A percentile compares a stretch with the other conserved stretches of the same genome.
phyloP scores from a whole-genome alignment of 352 stramenopile species.

The Globisporangium abappressorium region DNA sequence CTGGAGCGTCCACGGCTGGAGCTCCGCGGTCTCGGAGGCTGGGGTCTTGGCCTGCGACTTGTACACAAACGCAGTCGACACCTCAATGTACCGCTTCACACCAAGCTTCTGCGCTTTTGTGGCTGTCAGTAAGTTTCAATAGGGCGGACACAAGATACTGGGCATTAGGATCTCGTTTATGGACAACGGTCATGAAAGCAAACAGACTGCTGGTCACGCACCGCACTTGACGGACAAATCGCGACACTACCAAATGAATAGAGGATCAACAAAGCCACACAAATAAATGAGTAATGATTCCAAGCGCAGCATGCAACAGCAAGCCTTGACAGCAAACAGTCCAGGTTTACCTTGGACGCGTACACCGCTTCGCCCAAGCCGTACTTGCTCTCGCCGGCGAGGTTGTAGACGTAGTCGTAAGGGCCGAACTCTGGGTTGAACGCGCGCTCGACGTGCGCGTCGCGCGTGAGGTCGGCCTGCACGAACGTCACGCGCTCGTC shows the following conservation, averaged over 20 bases:
- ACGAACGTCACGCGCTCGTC: conserved; percentile 74
- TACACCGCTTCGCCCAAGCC: conserved; percentile 71
- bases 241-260: conserved; percentile 42
- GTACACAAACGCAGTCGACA: conserved; percentile 88
- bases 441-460: conserved; percentile 73
- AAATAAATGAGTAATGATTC: background rate
- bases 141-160: background rate
- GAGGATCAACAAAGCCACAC: background rate
- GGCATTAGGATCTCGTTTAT: background rate
- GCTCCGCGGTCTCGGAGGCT: conserved; percentile 51
- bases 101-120: conserved; percentile 62
- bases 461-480: conserved; percentile 78
- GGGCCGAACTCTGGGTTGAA: conserved; percentile 68
- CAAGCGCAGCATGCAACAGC: background rate
- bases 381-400: conserved; percentile 83
- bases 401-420: conserved; percentile 86
- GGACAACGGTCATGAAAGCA: background rate
- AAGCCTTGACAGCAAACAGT: background rate
- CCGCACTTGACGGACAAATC: conserved; percentile 83
- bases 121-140: conserved; percentile 20
- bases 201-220: conserved; percentile 25
- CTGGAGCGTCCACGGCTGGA: conserved; percentile 82
- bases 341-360: conserved; percentile 55
- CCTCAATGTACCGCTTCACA: conserved; percentile 81
- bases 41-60: conserved; percentile 78